Conservation (phyloP, 1,284 basidiomycete species). For the Ceratobasidium sp. region DNA sequence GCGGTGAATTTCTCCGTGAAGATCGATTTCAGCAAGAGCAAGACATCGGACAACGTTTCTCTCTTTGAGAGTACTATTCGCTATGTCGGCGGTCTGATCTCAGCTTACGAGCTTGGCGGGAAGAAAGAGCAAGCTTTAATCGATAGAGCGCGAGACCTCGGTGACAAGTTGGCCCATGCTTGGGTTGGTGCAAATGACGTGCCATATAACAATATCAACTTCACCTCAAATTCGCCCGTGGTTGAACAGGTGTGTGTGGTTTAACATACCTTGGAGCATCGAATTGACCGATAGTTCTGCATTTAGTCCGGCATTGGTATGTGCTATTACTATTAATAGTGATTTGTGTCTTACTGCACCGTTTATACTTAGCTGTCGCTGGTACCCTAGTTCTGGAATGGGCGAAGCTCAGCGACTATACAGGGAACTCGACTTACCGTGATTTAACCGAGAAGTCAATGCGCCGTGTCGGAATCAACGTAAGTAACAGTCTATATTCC, state of each 20-base stretch:
- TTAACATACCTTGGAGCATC: conserved; percentile 6
- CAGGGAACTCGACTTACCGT: conserved; percentile 42
- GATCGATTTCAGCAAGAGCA: conserved; percentile 42
- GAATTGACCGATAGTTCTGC: background rate
- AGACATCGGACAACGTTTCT: conserved; percentile 21
- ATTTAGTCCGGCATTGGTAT: conserved; percentile 9
- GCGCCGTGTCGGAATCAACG: conserved; percentile 27
- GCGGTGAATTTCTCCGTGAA: conserved; percentile 27
- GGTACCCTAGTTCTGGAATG: conserved; percentile 35
- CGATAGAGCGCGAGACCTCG: conserved; percentile 26
- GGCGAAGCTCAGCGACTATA: conserved; percentile 33
- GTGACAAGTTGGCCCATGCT: conserved; percentile 37
- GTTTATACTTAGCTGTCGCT: conserved; percentile 21
- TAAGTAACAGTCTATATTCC: background rate
- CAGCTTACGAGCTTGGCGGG: conserved; percentile 37
- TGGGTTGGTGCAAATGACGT: conserved; percentile 41
- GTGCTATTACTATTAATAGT: background rate
- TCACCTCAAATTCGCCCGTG: conserved; percentile 39
- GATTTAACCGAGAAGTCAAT: conserved; percentile 37
- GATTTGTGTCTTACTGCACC: background rate
- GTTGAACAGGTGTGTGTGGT: conserved; percentile 51
- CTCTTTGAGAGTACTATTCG: conserved; percentile 40
- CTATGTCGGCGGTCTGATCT: conserved; percentile 38
- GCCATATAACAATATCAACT: conserved; percentile 47
- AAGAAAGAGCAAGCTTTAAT: conserved; percentile 17